Evolutionary conservation across 73 alveolate genomes (phyloP).

Genomic region (Durusdinium trenchii): DNA sequence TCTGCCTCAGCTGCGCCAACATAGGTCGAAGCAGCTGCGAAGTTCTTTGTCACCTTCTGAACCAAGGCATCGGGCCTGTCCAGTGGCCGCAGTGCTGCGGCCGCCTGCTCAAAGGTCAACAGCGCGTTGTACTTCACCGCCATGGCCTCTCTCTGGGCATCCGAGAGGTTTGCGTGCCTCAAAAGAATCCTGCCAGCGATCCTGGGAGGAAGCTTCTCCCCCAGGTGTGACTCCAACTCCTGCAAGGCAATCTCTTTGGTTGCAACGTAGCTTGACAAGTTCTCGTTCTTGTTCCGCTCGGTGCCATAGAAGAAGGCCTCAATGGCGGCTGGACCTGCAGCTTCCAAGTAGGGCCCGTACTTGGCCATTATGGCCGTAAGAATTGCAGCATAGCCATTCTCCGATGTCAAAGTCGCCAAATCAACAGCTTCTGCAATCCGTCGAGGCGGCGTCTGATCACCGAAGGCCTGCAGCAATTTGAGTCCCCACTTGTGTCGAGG

Average conservation of each 20-base stretch:
- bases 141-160: neutral
- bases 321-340: neutral
- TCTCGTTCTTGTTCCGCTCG: neutral
- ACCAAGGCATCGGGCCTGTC: constrained; percentile 30
- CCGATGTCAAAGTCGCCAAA: neutral
- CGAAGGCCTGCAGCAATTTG: neutral
- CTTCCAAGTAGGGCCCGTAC: constrained; percentile 2
- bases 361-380: neutral
- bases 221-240: neutral
- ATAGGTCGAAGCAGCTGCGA: neutral
- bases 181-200: neutral
- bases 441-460: neutral
- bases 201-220: neutral
- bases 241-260: neutral
- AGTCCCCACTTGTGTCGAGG: constrained; percentile 4
- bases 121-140: neutral
- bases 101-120: neutral
- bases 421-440: neutral
- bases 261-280: neutral
- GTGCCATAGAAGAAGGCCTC: neutral
- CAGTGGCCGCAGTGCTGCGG: neutral
- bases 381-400: neutral
- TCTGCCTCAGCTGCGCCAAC: neutral
- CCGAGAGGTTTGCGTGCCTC: constrained; percentile 4
- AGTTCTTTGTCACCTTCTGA: neutral